Percentiles rank a stretch among this genome's conserved stretches.
phyloP scores from a whole-genome alignment of 345 rosid species.

The Balakata baccata region DNA sequence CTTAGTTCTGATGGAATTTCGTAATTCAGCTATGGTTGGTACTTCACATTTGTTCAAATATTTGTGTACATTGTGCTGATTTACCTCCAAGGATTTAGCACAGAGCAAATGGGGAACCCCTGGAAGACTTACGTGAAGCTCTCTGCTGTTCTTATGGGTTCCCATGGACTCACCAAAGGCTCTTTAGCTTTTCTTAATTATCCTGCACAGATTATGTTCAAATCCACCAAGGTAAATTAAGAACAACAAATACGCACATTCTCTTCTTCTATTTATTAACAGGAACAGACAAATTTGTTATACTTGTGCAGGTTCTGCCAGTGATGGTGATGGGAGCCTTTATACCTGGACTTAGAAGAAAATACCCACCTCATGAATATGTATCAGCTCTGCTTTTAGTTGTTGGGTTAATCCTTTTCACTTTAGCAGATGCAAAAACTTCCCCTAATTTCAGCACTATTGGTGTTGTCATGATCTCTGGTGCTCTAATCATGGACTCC shows the following conservation, averaged over 20 bases:
- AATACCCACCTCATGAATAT: constrained; percentile 77
- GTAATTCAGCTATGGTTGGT: constrained; percentile 83
- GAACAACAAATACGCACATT: neutral
- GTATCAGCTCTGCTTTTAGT: constrained; percentile 70
- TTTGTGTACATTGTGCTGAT: constrained; percentile 76
- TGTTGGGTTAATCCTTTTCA: constrained; percentile 77
- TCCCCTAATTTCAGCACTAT: constrained; percentile 78
- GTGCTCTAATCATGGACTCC: constrained; percentile 83
- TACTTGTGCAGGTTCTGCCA: constrained; percentile 56
- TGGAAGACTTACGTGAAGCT: constrained; percentile 91
- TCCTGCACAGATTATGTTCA: constrained; percentile 89
- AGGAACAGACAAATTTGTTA: neutral
- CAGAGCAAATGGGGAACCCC: constrained; percentile 82
- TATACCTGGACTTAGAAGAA: constrained; percentile 77
- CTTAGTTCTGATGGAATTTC: neutral
- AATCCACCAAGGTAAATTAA: constrained; percentile 76
- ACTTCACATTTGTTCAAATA: constrained; percentile 90
- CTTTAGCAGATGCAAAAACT: constrained; percentile 83
- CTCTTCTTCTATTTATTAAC: neutral
- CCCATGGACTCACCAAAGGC: constrained; percentile 92
- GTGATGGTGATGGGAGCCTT: constrained; percentile 97
- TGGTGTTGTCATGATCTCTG: constrained; percentile 77
- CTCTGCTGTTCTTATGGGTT: constrained; percentile 95
- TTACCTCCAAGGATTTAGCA: constrained; percentile 81
- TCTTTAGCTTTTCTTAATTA: constrained; percentile 91